Conservation (phyloP, 2,329 filamentous ascomycete species). For the Fusarium ramigenum region DNA sequence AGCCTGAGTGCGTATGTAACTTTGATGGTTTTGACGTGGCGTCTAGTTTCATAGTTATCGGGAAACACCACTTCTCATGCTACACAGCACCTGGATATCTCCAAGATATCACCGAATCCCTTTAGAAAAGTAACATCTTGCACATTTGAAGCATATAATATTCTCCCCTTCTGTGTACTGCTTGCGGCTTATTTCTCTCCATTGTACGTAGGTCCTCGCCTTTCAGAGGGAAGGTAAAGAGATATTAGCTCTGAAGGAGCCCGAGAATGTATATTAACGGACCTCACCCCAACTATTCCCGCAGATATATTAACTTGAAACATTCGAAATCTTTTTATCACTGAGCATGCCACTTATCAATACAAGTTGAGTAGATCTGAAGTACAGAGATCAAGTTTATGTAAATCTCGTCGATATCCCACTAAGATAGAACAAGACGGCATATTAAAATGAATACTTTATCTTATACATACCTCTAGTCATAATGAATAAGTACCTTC, state of each 20-base stretch:
- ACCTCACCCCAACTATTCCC: background rate
- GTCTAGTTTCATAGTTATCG: constrained; percentile 50
- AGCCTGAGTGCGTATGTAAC: constrained; percentile 67
- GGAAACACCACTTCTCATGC: too few species aligned
- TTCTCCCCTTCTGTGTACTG: background rate
- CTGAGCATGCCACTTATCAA: background rate
- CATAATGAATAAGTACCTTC: background rate
- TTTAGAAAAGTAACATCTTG: background rate
- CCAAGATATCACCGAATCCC: background rate
- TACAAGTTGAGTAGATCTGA: background rate
- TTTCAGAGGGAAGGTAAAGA: background rate
- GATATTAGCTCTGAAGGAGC: too few species aligned
- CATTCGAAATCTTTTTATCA: too few species aligned
- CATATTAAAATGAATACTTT: background rate
- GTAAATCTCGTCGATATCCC: background rate
- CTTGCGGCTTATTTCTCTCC: background rate
- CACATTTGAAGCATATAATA: background rate
- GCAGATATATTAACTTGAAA: too few species aligned
- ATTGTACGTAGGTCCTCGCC: too few species aligned
- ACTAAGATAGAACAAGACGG: background rate
- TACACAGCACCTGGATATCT: background rate
- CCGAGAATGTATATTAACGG: background rate
- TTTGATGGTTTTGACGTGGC: constrained; percentile 65
- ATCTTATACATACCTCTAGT: background rate
- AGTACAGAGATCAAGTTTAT: background rate